A percentile compares a stretch with the other conserved stretches of the same genome.
Conservation (phyloP, 345 rosid genomes). For the Moricandia arvensis region DNA sequence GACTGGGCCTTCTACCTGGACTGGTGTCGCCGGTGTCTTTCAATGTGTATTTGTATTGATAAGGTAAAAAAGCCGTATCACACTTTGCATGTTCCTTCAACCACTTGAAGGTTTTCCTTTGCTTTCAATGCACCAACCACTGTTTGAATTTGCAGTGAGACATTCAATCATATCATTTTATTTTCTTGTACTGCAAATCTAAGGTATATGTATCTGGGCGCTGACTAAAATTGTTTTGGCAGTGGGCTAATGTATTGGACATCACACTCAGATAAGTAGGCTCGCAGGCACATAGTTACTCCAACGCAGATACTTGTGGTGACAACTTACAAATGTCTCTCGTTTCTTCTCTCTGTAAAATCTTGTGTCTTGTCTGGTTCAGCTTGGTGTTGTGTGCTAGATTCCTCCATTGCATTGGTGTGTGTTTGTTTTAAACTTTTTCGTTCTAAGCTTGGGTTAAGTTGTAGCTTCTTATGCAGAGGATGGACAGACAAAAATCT, state of each 20-base stretch:
- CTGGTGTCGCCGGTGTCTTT: slow-evolving; percentile 91
- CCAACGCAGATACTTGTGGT: slow-evolving; percentile 5
- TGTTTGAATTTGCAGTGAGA: slow-evolving; percentile 1
- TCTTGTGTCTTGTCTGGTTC: neutral
- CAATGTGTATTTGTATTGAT: slow-evolving; percentile 89
- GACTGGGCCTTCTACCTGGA: slow-evolving; percentile 83
- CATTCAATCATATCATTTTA: neutral
- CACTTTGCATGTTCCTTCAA: neutral
- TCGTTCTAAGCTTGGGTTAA: neutral
- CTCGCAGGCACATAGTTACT: slow-evolving; percentile 4
- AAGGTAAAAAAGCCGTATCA: slow-evolving; percentile 44
- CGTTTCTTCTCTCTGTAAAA: slow-evolving; percentile 18
- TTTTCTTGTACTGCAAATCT: neutral
- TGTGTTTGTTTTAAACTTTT: slow-evolving; percentile 14
- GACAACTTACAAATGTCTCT: slow-evolving; percentile 11
- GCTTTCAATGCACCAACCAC: neutral
- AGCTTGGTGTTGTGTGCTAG: slow-evolving; percentile 9
- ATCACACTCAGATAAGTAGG: slow-evolving; percentile 51
- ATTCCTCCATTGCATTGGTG: slow-evolving; percentile 1
- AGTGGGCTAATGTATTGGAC: slow-evolving; percentile 97
- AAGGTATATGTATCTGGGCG: neutral
- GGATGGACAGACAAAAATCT: neutral
- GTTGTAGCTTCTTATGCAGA: neutral
- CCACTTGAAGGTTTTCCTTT: neutral
- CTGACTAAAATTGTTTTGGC: slow-evolving; percentile 27